A percentile compares a stretch with the other conserved stretches of the same genome.
phyloP scores from a whole-genome alignment of 1,284 basidiomycete genomes.

The Sanghuangporus baumii region DNA sequence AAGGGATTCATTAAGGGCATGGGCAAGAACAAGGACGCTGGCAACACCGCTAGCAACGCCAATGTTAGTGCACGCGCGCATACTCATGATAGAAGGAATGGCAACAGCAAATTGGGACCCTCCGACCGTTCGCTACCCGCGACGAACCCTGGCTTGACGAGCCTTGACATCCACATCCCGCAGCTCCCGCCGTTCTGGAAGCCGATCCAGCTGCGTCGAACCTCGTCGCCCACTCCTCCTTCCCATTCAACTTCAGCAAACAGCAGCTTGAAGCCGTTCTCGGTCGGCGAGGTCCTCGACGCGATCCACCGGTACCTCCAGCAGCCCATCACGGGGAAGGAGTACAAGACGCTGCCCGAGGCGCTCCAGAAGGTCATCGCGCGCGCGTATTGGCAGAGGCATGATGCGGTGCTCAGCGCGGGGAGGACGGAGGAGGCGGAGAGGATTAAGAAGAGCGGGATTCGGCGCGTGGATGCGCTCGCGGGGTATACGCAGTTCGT shows the following conservation, averaged over 20 bases:
- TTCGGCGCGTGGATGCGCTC: slow-evolving; percentile 14
- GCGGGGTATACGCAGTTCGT: slow-evolving; percentile 2
- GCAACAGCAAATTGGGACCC: slow-evolving; percentile 1
- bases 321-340: not conserved
- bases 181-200: slow-evolving; percentile 14
- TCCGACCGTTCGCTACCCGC: slow-evolving; percentile 3
- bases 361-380: slow-evolving; percentile 2
- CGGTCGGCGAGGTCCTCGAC: slow-evolving; percentile 13
- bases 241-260: not conserved
- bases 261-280: not conserved
- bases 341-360: slow-evolving; percentile 8
- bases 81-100: too few species aligned
- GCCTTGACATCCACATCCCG: slow-evolving; percentile 9
- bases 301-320: slow-evolving; percentile 12
- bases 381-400: slow-evolving; percentile 5
- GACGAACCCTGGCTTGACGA: not conserved
- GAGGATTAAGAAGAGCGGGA: slow-evolving; percentile 6
- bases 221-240: not conserved
- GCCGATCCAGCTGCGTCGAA: slow-evolving; percentile 6
- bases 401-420: not conserved
- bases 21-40: not conserved
- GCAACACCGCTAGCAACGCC: not conserved
- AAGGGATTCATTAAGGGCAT: not conserved
- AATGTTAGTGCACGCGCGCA: too few species aligned
- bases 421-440: not conserved